These are phyloP conservation scores for Boletus sp. DNA, from an alignment of 1,284 basidiomycete genomes.

Conservation along the genomic window DNA sequence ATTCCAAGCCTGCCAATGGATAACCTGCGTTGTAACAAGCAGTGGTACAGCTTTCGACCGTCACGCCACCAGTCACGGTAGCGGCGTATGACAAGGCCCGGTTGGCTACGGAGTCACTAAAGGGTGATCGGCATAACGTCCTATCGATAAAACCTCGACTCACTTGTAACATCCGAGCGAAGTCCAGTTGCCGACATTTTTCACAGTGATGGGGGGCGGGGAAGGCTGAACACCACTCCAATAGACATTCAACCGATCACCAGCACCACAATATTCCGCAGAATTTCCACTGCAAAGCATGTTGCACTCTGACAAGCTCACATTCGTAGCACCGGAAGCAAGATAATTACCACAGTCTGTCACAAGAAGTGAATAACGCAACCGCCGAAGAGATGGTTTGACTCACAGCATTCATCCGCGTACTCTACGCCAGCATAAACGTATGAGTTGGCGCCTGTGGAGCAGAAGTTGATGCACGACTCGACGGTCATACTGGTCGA, in stretches of 20 bases:
- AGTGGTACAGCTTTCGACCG: conserved; percentile 15
- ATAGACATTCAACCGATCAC: conserved; percentile 58
- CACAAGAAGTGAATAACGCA: conserved; percentile 1
- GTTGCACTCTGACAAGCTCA: conserved; percentile 52
- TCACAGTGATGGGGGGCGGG: conserved; percentile 29
- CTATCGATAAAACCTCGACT: not conserved
- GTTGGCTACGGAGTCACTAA: conserved; percentile 41
- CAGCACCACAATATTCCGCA: conserved; percentile 57
- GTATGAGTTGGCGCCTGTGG: conserved; percentile 39
- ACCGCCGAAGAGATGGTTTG: not conserved
- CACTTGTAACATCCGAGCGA: conserved; percentile 20
- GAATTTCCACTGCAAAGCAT: conserved; percentile 59
- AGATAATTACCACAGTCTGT: conserved; percentile 61
- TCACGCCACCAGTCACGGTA: conserved; percentile 24
- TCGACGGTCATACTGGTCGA: conserved; percentile 60
- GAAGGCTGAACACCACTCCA: conserved; percentile 56
- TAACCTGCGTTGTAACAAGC: conserved; percentile 62
- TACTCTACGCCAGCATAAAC: conserved; percentile 64
- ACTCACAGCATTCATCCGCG: conserved; percentile 57
- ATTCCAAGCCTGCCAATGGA: conserved; percentile 44
- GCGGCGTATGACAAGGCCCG: conserved; percentile 48
- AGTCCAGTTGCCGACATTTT: conserved; percentile 12
- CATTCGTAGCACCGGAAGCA: conserved; percentile 43
- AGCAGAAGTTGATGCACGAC: conserved; percentile 59
- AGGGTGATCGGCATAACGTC: not conserved